These are phyloP conservation scores for Solanum commersonii DNA, from an alignment of 257 asterid genomes.

Conservation along the genomic window DNA sequence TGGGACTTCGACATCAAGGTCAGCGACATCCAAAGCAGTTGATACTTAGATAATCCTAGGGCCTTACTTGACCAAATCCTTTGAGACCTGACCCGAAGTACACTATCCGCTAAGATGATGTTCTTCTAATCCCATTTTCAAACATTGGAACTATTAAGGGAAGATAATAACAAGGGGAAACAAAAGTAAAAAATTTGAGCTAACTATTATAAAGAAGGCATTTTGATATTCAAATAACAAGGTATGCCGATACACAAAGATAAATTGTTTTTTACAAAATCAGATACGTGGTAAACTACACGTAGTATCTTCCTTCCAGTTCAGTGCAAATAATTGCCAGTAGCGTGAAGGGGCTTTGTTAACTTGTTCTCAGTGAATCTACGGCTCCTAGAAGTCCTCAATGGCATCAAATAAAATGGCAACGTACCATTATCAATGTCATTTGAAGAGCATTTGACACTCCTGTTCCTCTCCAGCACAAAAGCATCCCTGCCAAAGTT, in stretches of 20 bases:
- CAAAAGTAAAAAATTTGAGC: neutral
- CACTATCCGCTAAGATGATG: neutral
- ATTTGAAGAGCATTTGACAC: conserved; percentile 22
- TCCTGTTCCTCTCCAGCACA: conserved; percentile 33
- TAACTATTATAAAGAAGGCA: neutral
- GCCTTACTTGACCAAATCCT: neutral
- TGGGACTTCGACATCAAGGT: neutral
- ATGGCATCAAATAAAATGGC: conserved; percentile 77
- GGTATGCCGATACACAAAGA: neutral
- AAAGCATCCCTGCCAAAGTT: conserved; percentile 33
- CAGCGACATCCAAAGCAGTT: neutral
- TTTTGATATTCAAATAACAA: neutral
- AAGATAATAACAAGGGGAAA: neutral
- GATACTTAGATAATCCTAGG: neutral
- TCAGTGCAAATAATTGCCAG: conserved; percentile 38
- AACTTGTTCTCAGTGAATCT: conserved; percentile 38
- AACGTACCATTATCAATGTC: conserved; percentile 31
- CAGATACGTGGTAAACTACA: conserved; percentile 11
- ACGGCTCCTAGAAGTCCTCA: conserved; percentile 50
- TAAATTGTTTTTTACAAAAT: conserved; percentile 15
- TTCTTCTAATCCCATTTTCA: neutral
- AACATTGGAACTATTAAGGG: neutral
- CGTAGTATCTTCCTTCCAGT: conserved; percentile 5
- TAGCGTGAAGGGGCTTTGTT: conserved; percentile 22
- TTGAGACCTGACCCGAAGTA: neutral